phyloP scores from a whole-genome alignment of 2,329 filamentous ascomycete species.

The Huntiella omanensis region DNA sequence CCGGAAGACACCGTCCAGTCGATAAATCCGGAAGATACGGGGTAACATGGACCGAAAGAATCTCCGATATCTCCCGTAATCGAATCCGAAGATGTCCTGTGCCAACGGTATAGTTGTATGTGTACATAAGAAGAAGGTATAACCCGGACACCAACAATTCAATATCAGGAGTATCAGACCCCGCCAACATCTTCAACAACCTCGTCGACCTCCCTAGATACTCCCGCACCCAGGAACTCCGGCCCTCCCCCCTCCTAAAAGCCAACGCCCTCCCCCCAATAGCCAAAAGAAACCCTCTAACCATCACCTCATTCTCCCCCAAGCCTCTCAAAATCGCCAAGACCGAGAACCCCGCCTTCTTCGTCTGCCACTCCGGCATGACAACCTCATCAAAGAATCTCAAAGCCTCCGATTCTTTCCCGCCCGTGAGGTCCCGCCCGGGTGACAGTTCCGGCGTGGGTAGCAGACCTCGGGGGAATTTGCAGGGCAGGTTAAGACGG shows the following conservation, averaged over 20 bases:
- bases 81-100: no score
- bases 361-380: conserved; percentile 1
- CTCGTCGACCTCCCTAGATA: no score
- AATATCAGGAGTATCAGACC: background rate
- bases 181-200: no score
- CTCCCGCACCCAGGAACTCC: background rate
- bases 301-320: background rate
- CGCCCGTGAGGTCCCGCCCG: background rate
- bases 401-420: background rate
- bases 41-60: no score
- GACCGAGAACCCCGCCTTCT: background rate
- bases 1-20: no score
- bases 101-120: background rate
- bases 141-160: background rate
- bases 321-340: background rate
- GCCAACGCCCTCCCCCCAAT: background rate
- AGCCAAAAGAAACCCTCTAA: background rate
- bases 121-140: conserved; percentile 1
- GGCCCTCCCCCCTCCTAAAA: background rate
- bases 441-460: background rate
- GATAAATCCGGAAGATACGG: no score
- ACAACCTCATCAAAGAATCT: background rate
- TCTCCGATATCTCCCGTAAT: no score
- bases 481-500: background rate
- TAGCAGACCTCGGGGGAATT: background rate